Conservation (phyloP, 208 protist species). For the Leishmania braziliensis region DNA sequence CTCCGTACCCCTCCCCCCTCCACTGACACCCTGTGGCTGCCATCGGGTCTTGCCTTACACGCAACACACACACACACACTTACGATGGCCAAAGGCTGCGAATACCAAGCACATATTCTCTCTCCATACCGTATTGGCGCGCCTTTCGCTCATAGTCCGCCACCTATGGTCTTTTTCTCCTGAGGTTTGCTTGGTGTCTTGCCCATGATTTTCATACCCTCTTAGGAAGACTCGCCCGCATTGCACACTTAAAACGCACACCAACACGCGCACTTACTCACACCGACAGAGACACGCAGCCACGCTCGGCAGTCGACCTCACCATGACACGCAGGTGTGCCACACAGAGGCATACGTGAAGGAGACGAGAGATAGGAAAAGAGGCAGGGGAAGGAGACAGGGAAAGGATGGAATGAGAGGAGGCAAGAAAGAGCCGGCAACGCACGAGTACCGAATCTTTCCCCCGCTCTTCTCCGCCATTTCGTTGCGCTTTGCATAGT, state of each 20-base stretch:
- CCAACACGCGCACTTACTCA: background rate
- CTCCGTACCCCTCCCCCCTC: background rate
- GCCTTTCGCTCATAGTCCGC: background rate
- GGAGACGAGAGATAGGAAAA: background rate
- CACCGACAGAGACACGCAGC: background rate
- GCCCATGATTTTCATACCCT: background rate
- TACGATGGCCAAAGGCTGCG: background rate
- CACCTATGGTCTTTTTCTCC: background rate
- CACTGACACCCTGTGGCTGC: background rate
- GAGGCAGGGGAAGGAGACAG: background rate
- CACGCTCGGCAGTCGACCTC: background rate
- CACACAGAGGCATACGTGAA: conserved; percentile 1
- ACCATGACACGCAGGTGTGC: background rate
- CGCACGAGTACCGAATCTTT: background rate
- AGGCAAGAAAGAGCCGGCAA: background rate
- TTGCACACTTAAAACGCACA: conserved; percentile 1
- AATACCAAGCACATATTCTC: background rate
- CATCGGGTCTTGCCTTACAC: background rate
- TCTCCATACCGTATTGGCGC: background rate
- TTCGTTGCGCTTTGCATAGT: background rate
- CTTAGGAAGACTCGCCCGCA: background rate
- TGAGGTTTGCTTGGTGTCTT: background rate
- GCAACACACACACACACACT: background rate
- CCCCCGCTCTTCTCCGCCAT: background rate
- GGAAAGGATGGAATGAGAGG: background rate